Evolutionary conservation across 768 basidiomycete genomes (phyloP), one percentile per base, ranked within the genome.

Genomic region (Favolaschia claudopus): DNA sequence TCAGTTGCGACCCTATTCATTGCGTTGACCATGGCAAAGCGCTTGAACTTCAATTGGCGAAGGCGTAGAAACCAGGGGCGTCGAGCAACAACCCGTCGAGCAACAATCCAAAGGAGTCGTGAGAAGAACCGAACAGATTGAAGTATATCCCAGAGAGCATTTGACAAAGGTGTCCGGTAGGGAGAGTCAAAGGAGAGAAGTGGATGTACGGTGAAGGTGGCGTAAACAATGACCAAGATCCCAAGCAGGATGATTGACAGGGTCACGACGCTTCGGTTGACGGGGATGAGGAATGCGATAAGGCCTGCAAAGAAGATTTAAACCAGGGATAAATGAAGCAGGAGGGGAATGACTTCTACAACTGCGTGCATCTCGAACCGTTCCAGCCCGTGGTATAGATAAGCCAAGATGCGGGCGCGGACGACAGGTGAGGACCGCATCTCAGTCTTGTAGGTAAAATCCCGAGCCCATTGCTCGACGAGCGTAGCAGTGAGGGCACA

Each of bases 391-490:
- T 31, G 39, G n/a, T 57, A 37, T 13, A 57, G 20, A 14, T 50
- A 50, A 2, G 48, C 36, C 13, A 36, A 22, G 6, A 50, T 37
- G 47, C 47, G 24, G 28, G 55, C 55, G 7, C 46, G 55, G 25
- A 44, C 24, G 20, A 36, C 32, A 5, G 45, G 54, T n/a, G 54
- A 55, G 24, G 42, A 32, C 4, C 24, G 43, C 25, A 34, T 22
- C 4, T 32, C 22, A 15, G 32, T 46, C 15, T 34, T 25, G 17
- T 49, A 28, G 7, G 39, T 29, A n/a, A 55, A 43, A 25, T 55
- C 53, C 19, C 53, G 20, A 3, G 31, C 38, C 53, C 53, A 55
- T n/a, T 57, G 55, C 55, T 57, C 15, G 7, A 57, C 55, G n/a
- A 57, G 46, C 8, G 47, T 57, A 12, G 55, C 44, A 12, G 42